These are phyloP conservation scores for Penicillium silybi DNA, from an alignment of 495 filamentous ascomycete species.

Conservation along the genomic window DNA sequence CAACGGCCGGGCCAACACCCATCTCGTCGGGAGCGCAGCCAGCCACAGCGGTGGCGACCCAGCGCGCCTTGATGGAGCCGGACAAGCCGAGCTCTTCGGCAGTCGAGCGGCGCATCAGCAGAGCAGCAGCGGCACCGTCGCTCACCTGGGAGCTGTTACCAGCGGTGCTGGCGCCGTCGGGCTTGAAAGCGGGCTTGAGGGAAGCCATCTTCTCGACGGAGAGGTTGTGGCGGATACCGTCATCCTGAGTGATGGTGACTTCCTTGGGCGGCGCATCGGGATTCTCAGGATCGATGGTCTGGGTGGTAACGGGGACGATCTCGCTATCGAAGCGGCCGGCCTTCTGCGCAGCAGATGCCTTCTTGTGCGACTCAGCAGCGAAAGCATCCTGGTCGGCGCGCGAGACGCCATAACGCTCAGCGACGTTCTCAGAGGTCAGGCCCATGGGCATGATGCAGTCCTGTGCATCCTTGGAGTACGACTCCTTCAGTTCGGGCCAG, in stretches of 20 bases:
- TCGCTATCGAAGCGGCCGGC: slow-evolving; percentile 70
- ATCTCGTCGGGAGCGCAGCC: slow-evolving; percentile 89
- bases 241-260: slow-evolving; percentile 65
- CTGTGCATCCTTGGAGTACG: slow-evolving; percentile 59
- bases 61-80: slow-evolving; percentile 69
- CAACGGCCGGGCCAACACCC: slow-evolving; percentile 83
- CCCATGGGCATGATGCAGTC: slow-evolving; percentile 97
- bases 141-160: slow-evolving; percentile 85
- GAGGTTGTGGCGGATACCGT: slow-evolving; percentile 70
- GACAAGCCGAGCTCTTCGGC: slow-evolving; percentile 68
- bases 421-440: slow-evolving; percentile 87
- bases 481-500: slow-evolving; percentile 70
- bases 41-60: slow-evolving; percentile 66
- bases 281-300: slow-evolving; percentile 52
- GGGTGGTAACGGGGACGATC: slow-evolving; percentile 69
- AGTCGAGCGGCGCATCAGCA: slow-evolving; percentile 82
- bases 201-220: slow-evolving; percentile 65
- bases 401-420: slow-evolving; percentile 67
- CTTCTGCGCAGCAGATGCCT: slow-evolving; percentile 64
- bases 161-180: slow-evolving; percentile 70
- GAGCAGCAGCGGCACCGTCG: slow-evolving; percentile 78
- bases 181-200: slow-evolving; percentile 81
- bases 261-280: slow-evolving; percentile 59
- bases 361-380: slow-evolving; percentile 66
- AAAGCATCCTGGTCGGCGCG: slow-evolving; percentile 79